phyloP scores from a whole-genome alignment of 495 filamentous ascomycete species.

The Penicillium simplicissimum region DNA sequence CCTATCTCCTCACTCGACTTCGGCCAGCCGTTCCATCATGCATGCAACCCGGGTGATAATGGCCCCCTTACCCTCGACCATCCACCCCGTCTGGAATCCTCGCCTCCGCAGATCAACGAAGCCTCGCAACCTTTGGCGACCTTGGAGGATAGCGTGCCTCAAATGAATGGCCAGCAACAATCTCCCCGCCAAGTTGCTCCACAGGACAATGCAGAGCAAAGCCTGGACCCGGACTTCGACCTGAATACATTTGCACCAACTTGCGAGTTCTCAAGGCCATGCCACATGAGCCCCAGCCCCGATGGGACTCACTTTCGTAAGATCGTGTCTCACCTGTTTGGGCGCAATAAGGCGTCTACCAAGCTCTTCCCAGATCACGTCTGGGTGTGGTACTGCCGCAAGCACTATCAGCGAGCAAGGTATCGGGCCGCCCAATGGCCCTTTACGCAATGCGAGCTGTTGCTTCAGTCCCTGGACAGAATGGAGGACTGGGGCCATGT shows the following conservation, averaged over 20 bases:
- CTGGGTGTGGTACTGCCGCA: slow-evolving; percentile 76
- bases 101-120: not conserved
- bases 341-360: slow-evolving; percentile 81
- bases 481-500: slow-evolving; percentile 62
- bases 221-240: not conserved
- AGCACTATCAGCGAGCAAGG: slow-evolving; percentile 77
- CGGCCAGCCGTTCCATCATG: not conserved
- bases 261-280: slow-evolving; percentile 27
- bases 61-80: not conserved
- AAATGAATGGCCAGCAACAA: not conserved
- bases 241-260: not conserved
- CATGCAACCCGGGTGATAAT: not conserved
- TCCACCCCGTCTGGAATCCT: not conserved
- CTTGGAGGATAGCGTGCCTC: not conserved
- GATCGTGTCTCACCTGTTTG: slow-evolving; percentile 80
- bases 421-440: slow-evolving; percentile 66
- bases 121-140: not conserved
- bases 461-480: slow-evolving; percentile 56
- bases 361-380: slow-evolving; percentile 61
- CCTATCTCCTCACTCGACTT: not conserved
- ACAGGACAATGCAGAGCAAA: not conserved
- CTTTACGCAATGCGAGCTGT: slow-evolving; percentile 56
- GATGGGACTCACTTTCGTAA: slow-evolving; percentile 54
- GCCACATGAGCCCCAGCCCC: slow-evolving; percentile 16
- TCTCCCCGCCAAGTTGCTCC: not conserved